Evolutionary conservation across 2,329 filamentous ascomycete species (phyloP), one percentile per base, ranked within the genome.

Genomic region (Alternaria consortialis): DNA sequence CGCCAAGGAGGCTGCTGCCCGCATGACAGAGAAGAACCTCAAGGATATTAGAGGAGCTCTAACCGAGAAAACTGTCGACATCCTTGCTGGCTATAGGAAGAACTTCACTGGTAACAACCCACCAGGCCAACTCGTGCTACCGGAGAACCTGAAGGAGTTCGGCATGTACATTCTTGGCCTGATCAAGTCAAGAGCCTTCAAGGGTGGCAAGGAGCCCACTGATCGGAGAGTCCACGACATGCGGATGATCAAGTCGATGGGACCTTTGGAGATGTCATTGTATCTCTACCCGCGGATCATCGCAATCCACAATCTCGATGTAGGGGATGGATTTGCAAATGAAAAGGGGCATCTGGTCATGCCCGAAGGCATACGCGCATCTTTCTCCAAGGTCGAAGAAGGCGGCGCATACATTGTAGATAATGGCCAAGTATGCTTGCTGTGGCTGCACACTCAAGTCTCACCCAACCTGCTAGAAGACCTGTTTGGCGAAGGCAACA

Each of bases 241-340:
- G 84, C 89, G 94, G 53, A 90, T 97, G 87, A 86, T 99, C 63
- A 91, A 92, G 60, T 90, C 90, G 13, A 96, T 98, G 87, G 93
- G 94, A 32, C 87, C 91, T 23, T 85, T 90, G 20, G 95, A 98
- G 77, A 84, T 97, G 43, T 93, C 92, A 27, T 83, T 97, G 36
- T 98, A 98, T 77, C 89, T 99, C 50, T 99, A 99, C 78, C 95
- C 95, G 20, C 90, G 93, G 56, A 96, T 99, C 80, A 90, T 97
- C 62, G 88, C 95, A 5, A 82, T 99, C 51, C 95, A 99, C 83
- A 96, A 94, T 76, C 87, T 99, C 60, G 87, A 91, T 54, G 88
- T 92, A 0, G 89, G 91, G 65, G 94, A 98, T 70, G 94, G 95
- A 9, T 99, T 98, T 77, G 88, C 94, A n/a, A 94, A 97, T 72